Evolutionary conservation across 371 early-diverging fungal genomes (phyloP).

Genomic region (Funneliformis caledonium): DNA sequence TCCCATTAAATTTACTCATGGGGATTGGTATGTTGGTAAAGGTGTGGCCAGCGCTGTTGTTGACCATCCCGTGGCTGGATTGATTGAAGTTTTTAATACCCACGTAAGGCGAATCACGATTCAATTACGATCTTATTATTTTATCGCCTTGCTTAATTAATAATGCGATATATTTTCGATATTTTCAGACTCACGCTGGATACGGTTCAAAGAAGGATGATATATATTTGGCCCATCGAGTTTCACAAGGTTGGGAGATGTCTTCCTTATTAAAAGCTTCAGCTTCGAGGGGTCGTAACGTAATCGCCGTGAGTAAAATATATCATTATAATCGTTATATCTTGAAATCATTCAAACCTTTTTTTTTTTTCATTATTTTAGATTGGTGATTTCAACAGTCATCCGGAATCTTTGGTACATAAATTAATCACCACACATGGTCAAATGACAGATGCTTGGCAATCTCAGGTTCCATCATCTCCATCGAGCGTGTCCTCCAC

Average conservation of each 20-base stretch:
- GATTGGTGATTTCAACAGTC: constrained; percentile 67
- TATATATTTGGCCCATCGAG: constrained; percentile 58
- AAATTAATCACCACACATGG: constrained; percentile 53
- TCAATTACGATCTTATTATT: not conserved
- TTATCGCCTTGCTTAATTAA: not conserved
- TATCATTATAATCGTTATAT: not conserved
- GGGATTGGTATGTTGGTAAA: constrained; percentile 70
- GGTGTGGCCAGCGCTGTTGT: constrained; percentile 58
- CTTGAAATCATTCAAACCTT: not conserved
- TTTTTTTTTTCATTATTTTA: constrained; percentile 31
- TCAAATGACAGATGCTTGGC: constrained; percentile 64
- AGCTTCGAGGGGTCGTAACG: constrained; percentile 56
- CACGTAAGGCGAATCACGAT: constrained; percentile 54
- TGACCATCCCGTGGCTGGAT: constrained; percentile 60
- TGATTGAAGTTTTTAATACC: constrained; percentile 65
- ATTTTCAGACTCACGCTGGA: constrained; percentile 59
- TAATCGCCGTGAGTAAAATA: constrained; percentile 55
- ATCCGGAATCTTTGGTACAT: constrained; percentile 56
- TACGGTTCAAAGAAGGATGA: constrained; percentile 53
- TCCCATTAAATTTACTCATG: constrained; percentile 61
- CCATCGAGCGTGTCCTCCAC: constrained; percentile 36
- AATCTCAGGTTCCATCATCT: constrained; percentile 46
- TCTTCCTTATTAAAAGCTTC: constrained; percentile 52
- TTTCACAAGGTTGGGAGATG: constrained; percentile 67
- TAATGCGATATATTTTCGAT: not conserved